These are phyloP conservation scores for Casuarina cunninghamiana DNA, from an alignment of 306 rosid genomes.

Conservation along the genomic window DNA sequence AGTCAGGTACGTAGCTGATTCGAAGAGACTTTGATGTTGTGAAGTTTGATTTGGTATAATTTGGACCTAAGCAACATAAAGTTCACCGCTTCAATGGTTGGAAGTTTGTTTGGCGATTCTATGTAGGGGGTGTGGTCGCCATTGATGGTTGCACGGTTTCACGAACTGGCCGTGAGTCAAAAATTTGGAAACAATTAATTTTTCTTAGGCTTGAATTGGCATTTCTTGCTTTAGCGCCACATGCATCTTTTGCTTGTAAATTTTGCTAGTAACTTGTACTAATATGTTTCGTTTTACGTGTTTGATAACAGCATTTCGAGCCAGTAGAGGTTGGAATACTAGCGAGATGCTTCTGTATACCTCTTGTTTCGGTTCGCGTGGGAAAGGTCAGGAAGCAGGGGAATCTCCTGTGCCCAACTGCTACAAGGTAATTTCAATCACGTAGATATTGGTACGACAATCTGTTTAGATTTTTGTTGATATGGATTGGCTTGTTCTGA, in stretches of 20 bases:
- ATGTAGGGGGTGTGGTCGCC: slow-evolving; percentile 24
- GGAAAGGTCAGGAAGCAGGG: slow-evolving; percentile 82
- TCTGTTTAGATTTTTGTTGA: not conserved
- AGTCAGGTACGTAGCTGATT: slow-evolving; percentile 59
- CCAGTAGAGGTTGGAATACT: slow-evolving; percentile 92
- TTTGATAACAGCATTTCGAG: slow-evolving; percentile 80
- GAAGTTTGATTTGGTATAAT: slow-evolving; percentile 1
- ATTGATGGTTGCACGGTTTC: slow-evolving; percentile 26
- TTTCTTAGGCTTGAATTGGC: not conserved
- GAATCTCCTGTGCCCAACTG: slow-evolving; percentile 62
- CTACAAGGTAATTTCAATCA: slow-evolving; percentile 57
- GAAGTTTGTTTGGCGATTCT: slow-evolving; percentile 27
- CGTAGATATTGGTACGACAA: not conserved
- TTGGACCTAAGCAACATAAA: not conserved
- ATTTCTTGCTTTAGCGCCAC: not conserved
- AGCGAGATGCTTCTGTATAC: slow-evolving; percentile 96
- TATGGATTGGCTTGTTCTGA: slow-evolving; percentile 10
- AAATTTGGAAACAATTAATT: not conserved
- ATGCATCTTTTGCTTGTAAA: not conserved
- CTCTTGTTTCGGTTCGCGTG: slow-evolving; percentile 91
- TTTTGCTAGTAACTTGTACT: not conserved
- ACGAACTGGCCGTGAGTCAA: slow-evolving; percentile 24
- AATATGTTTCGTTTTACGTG: not conserved
- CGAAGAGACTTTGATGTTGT: not conserved
- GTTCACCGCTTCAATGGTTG: slow-evolving; percentile 24